phyloP scores from a whole-genome alignment of 2,329 filamentous ascomycete species.

The Fusarium protoensiforme region DNA sequence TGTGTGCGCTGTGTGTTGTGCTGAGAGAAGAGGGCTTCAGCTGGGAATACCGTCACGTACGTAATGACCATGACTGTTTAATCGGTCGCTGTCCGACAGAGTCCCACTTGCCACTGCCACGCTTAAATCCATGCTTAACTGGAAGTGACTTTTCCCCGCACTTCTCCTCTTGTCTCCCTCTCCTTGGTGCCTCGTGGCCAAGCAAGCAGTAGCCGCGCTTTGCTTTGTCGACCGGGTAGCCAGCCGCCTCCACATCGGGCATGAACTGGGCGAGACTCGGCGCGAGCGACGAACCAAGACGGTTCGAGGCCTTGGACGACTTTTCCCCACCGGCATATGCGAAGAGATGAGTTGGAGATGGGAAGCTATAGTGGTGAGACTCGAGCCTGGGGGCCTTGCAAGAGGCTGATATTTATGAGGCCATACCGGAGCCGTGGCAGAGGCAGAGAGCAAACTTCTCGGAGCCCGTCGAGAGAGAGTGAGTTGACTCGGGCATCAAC shows the following conservation, averaged over 20 bases:
- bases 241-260: conserved; percentile 24
- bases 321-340: background rate
- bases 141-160: background rate
- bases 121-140: conserved; percentile 35
- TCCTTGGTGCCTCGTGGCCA: background rate
- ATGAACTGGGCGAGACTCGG: conserved; percentile 12
- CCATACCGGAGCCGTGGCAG: background rate
- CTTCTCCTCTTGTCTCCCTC: background rate
- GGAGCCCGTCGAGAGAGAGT: background rate
- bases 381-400: background rate
- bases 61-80: background rate
- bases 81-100: conserved; percentile 24
- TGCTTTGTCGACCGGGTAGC: background rate
- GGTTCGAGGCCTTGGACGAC: conserved; percentile 6
- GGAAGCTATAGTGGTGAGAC: background rate
- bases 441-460: background rate
- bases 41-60: background rate
- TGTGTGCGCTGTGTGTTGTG: background rate
- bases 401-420: background rate
- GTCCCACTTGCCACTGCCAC: background rate
- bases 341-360: conserved; percentile 1
- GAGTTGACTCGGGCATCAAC: background rate
- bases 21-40: background rate
- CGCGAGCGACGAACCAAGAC: conserved; percentile 23
- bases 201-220: background rate